Conservation (phyloP, 2,329 filamentous ascomycete genomes). For the Alternaria hordeiaustralica region DNA sequence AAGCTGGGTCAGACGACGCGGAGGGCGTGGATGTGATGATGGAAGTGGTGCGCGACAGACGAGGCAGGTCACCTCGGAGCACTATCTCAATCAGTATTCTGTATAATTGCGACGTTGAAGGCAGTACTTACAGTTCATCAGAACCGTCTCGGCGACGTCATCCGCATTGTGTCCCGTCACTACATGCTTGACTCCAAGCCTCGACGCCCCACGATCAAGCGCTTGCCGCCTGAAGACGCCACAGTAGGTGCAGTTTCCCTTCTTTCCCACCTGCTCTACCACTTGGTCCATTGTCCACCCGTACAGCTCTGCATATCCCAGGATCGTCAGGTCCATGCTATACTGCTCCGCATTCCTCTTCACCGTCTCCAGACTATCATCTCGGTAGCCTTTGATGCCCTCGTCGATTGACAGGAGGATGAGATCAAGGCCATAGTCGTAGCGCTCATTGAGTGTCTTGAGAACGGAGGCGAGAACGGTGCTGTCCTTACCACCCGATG, state of each 20-base stretch:
- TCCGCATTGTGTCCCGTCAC: slow-evolving; percentile 98
- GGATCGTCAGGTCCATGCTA: slow-evolving; percentile 86
- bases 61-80: slow-evolving; percentile 84
- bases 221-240: slow-evolving; percentile 95
- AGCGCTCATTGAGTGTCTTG: slow-evolving; percentile 90
- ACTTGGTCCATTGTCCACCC: slow-evolving; percentile 99
- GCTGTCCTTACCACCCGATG: slow-evolving; percentile 96
- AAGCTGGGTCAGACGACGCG: slow-evolving; percentile 62
- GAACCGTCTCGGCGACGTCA: slow-evolving; percentile 93
- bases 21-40: slow-evolving; percentile 71
- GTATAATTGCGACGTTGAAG: neutral
- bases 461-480: slow-evolving; percentile 94
- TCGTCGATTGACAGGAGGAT: slow-evolving; percentile 93
- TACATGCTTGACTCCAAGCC: slow-evolving; percentile 86
- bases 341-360: slow-evolving; percentile 93
- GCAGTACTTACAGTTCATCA: slow-evolving; percentile 75
- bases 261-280: slow-evolving; percentile 94
- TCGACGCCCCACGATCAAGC: slow-evolving; percentile 87
- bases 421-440: slow-evolving; percentile 85
- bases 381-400: slow-evolving; percentile 94
- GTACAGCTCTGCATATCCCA: slow-evolving; percentile 92
- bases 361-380: slow-evolving; percentile 94
- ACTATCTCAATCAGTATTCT: slow-evolving; percentile 51
- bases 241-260: slow-evolving; percentile 98
- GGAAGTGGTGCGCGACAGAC: slow-evolving; percentile 84